Evolutionary conservation across 2,329 filamentous ascomycete genomes (phyloP).

Genomic region (Microcera coccophila): DNA sequence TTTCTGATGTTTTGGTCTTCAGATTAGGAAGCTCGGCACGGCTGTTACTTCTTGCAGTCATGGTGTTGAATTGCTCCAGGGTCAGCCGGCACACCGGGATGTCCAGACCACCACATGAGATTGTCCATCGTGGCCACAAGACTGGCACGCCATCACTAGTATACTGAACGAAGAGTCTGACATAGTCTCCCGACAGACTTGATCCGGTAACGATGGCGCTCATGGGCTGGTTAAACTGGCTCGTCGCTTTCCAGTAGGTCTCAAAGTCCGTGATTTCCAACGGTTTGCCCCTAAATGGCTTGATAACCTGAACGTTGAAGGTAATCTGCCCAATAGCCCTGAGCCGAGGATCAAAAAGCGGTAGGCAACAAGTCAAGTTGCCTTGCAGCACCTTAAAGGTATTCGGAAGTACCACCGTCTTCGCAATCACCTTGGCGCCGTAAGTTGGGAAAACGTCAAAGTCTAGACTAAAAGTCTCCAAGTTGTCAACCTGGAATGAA

Average conservation of each 20-base stretch:
- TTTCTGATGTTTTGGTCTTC: constrained; percentile 45
- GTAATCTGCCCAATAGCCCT: constrained; percentile 89
- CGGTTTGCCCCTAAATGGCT: constrained; percentile 87
- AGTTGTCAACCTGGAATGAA: constrained; percentile 92
- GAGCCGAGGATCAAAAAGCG: constrained; percentile 86
- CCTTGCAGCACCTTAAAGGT: constrained; percentile 74
- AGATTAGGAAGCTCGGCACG: constrained; percentile 43
- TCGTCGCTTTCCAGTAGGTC: constrained; percentile 98
- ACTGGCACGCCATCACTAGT: constrained; percentile 85
- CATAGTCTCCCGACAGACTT: constrained; percentile 92
- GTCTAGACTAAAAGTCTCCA: constrained; percentile 90
- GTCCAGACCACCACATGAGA: constrained; percentile 70
- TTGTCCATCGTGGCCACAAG: constrained; percentile 80
- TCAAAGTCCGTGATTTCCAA: constrained; percentile 97
- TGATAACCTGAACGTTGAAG: constrained; percentile 94
- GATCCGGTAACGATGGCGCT: constrained; percentile 90
- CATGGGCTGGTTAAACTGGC: constrained; percentile 75
- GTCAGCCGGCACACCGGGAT: constrained; percentile 78
- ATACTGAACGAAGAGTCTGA: constrained; percentile 85
- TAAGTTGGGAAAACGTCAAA: constrained; percentile 98
- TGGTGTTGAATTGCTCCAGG: constrained; percentile 63
- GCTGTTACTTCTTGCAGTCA: constrained; percentile 43
- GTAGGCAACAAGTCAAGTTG: constrained; percentile 77
- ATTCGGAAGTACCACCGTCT: constrained; percentile 84
- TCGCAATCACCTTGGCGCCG: constrained; percentile 94